Evolutionary conservation across 441 rosid genomes (phyloP), one percentile per base, ranked within the genome.

Genomic region (Populus hybrid): DNA sequence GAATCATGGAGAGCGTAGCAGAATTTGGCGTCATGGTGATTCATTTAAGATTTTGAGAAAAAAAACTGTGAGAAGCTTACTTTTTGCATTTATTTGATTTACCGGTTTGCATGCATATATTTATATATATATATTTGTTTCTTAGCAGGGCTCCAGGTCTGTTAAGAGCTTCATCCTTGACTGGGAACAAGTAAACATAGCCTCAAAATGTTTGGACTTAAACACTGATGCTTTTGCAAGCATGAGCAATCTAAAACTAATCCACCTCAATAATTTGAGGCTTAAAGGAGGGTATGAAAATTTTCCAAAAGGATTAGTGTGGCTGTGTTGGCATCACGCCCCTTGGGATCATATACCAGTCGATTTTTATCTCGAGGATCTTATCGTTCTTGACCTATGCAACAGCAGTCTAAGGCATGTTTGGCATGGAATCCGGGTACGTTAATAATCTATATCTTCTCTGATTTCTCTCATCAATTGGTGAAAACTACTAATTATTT

Each of bases 1-100:
- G 0, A 64, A 21, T 7, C 85, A 83, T 36, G 84, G 91, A 75
- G 76, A 82, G 42, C 81, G 91, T 65, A 83, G 85, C 46, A 79
- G 88, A 80, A 36, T 89, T 26, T 89, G 91, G 86, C 68, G 16
- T n/a, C 46, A 12, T 36, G 42, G 67, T n/a, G 80, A 84, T 74
- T 24, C 73, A 21, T 32, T 36, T 14, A 16, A 21, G 16, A 75
- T 76, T 1, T 40, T 79, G 42, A 68, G 8, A 42, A 65, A 80
- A 42, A 71, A 80, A 42, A n/a, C 0, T 67, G 85, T 83, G 61
- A 76, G 35, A 14, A 42, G 7, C 35, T n/a, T 63, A 0, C 1
- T 0, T 3, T 65, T 24, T 65, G 0, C 14, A 65, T 19, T 26
- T n/a, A 2, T 2, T 42, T 42, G 50, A 42, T 3, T 11, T 42